Evolutionary conservation across 2,329 filamentous ascomycete species (phyloP).

Genomic region (Alternaria arborescens): DNA sequence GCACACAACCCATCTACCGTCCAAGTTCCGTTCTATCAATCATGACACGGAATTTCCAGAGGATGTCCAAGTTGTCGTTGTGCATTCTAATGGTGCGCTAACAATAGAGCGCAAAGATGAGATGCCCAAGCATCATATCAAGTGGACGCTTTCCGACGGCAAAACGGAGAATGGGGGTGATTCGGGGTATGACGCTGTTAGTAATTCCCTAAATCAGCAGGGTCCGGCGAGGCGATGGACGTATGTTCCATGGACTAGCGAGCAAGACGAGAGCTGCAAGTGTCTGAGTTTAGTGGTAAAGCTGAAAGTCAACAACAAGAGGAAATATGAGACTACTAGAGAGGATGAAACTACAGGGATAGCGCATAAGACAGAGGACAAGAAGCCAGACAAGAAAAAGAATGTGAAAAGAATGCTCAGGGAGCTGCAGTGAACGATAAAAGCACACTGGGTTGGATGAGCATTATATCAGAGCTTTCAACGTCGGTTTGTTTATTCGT

Average conservation of each 20-base stretch:
- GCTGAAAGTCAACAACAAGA: conserved; percentile 12
- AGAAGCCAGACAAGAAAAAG: neutral
- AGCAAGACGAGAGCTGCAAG: conserved; percentile 36
- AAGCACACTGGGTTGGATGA: neutral
- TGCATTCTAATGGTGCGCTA: conserved; percentile 29
- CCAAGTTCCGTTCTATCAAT: conserved; percentile 22
- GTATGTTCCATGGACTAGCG: conserved; percentile 41
- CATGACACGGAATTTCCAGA: neutral
- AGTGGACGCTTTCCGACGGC: conserved; percentile 19
- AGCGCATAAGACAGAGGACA: neutral
- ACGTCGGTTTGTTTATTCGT: neutral
- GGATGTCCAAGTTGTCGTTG: conserved; percentile 23
- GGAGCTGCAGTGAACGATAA: neutral
- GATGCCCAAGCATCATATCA: conserved; percentile 9
- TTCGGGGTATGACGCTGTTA: neutral
- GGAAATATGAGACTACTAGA: neutral
- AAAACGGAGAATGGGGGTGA: conserved; percentile 13
- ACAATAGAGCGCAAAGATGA: conserved; percentile 16
- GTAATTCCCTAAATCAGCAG: conserved; percentile 10
- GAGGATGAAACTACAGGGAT: neutral
- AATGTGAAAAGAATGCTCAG: neutral
- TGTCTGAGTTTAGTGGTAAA: conserved; percentile 11
- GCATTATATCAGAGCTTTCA: neutral
- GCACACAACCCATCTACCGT: conserved; percentile 27
- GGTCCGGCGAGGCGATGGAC: conserved; percentile 32